Conservation (phyloP, 2,329 filamentous ascomycete genomes). For the Curvularia sp. region DNA sequence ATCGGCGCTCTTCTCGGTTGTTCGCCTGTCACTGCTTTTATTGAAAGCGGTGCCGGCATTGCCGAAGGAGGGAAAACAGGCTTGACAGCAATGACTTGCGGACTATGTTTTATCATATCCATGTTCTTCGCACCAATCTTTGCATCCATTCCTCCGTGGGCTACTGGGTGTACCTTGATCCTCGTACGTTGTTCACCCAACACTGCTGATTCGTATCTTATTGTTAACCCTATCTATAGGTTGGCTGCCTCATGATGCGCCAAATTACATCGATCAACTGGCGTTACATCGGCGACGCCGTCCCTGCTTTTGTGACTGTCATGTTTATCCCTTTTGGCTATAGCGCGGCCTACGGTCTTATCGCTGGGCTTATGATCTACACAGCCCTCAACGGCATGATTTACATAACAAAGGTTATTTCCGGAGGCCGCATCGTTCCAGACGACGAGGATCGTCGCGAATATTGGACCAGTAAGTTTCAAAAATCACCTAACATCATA, state of each 20-base stretch:
- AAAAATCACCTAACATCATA: background rate
- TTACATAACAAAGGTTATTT: slow-evolving; percentile 71
- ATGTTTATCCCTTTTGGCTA: slow-evolving; percentile 89
- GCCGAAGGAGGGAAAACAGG: slow-evolving; percentile 86
- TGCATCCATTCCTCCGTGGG: slow-evolving; percentile 87
- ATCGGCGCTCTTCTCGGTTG: slow-evolving; percentile 79
- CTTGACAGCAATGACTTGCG: slow-evolving; percentile 77
- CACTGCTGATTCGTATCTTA: background rate
- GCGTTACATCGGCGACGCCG: slow-evolving; percentile 81
- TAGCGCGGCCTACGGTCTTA: slow-evolving; percentile 85
- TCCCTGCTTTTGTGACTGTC: slow-evolving; percentile 85
- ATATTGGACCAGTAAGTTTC: slow-evolving; percentile 74
- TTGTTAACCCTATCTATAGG: slow-evolving; percentile 34
- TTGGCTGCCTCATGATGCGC: slow-evolving; percentile 78
- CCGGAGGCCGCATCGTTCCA: slow-evolving; percentile 74
- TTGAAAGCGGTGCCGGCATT: slow-evolving; percentile 87
- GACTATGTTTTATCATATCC: slow-evolving; percentile 84
- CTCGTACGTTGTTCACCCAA: slow-evolving; percentile 62
- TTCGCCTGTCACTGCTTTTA: slow-evolving; percentile 84
- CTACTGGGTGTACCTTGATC: slow-evolving; percentile 82
- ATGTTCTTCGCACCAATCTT: slow-evolving; percentile 93
- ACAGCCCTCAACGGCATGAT: slow-evolving; percentile 74
- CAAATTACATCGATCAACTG: slow-evolving; percentile 84
- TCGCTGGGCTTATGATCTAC: slow-evolving; percentile 79
- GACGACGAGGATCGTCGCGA: slow-evolving; percentile 78